phyloP scores from a whole-genome alignment of 1,139 yeast genomes.

The Diutina rugosa region DNA sequence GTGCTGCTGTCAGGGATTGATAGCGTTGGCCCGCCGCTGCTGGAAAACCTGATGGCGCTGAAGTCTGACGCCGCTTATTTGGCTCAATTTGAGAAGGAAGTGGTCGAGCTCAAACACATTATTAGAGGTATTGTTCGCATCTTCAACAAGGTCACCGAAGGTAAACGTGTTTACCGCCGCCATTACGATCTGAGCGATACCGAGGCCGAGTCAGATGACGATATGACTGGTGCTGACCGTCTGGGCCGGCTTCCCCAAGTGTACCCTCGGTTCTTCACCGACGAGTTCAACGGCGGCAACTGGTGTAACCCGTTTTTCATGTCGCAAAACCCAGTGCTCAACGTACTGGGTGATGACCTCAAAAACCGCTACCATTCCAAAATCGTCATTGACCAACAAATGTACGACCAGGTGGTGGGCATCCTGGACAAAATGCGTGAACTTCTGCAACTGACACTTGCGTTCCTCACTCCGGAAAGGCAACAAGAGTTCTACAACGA shows the following conservation, averaged over 20 bases:
- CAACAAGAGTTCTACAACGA: conserved; percentile 22
- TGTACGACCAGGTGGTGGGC: conserved; percentile 23
- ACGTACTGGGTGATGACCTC: conserved; percentile 33
- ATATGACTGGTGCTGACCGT: conserved; percentile 19
- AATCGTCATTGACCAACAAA: conserved; percentile 36
- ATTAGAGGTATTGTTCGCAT: conserved; percentile 16
- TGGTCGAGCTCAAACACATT: conserved; percentile 19
- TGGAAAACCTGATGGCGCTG: background rate
- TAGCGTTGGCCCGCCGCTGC: background rate
- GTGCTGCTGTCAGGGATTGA: background rate
- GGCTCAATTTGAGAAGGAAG: conserved; percentile 25
- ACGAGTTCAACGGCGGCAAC: conserved; percentile 60
- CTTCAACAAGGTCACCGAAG: conserved; percentile 19
- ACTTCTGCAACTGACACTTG: conserved; percentile 27
- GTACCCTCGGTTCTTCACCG: conserved; percentile 52
- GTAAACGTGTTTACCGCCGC: conserved; percentile 17
- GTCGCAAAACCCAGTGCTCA: conserved; percentile 23
- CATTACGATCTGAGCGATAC: conserved; percentile 31
- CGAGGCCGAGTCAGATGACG: conserved; percentile 17
- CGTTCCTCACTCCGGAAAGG: conserved; percentile 22
- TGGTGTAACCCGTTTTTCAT: conserved; percentile 59
- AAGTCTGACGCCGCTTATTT: conserved; percentile 5
- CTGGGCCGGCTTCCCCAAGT: conserved; percentile 42
- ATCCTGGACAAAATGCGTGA: conserved; percentile 24
- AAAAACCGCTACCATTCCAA: conserved; percentile 32